Percentiles rank a stretch among this genome's conserved stretches.
Conservation (phyloP, 805 yeast genomes). For the Candida arabinofermentans region DNA sequence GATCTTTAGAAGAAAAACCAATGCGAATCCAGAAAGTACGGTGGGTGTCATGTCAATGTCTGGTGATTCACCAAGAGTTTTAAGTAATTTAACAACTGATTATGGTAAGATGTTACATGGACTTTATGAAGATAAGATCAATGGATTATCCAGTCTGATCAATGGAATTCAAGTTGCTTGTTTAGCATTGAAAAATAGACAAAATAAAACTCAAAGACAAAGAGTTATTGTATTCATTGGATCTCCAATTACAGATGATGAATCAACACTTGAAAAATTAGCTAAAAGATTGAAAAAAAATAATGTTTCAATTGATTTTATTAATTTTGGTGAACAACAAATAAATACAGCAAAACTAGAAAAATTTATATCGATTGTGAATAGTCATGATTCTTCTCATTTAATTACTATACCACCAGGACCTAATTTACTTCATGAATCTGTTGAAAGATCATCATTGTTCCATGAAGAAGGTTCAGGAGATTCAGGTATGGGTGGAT, state of each 20-base stretch:
- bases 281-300: slow-evolving; percentile 94
- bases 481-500: slow-evolving; percentile 36
- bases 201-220: slow-evolving; percentile 87
- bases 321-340: slow-evolving; percentile 88
- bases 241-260: slow-evolving; percentile 69
- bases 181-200: slow-evolving; percentile 92
- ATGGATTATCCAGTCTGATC: slow-evolving; percentile 62
- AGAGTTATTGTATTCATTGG: slow-evolving; percentile 89
- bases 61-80: slow-evolving; percentile 81
- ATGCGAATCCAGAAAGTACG: slow-evolving; percentile 88
- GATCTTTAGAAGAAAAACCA: slow-evolving; percentile 80
- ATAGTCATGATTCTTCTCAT: slow-evolving; percentile 74
- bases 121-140: slow-evolving; percentile 70
- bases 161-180: slow-evolving; percentile 92
- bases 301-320: slow-evolving; percentile 81
- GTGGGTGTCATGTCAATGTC: slow-evolving; percentile 90
- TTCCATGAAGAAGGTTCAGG: slow-evolving; percentile 61
- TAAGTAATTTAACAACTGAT: slow-evolving; percentile 82
- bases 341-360: slow-evolving; percentile 75
- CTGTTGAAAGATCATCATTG: slow-evolving; percentile 71
- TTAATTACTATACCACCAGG: slow-evolving; percentile 87
- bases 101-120: slow-evolving; percentile 84
- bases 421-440: slow-evolving; percentile 78
- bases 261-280: slow-evolving; percentile 70
- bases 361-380: slow-evolving; percentile 68